Evolutionary conservation across 1,284 basidiomycete species (phyloP), one percentile per base, ranked within the genome.

Genomic region (Sparassis latifolia): DNA sequence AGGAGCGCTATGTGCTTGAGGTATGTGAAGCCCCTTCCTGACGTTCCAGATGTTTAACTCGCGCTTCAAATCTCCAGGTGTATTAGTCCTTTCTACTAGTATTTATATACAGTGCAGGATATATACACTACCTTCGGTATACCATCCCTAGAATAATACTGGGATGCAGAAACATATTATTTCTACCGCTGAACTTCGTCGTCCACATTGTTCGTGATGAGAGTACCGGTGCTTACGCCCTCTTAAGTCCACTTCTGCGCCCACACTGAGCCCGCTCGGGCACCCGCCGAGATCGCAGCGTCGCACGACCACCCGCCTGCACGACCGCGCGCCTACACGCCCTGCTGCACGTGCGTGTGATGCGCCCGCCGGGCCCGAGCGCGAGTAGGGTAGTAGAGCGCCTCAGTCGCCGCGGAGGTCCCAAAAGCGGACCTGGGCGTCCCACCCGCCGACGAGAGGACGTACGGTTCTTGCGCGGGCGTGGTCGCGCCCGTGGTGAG

Each of bases 1-100:
- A 96, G 60, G 96, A 99, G 71, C 84, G 95, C 48, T 98, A 97
- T 69, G 94, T 99, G 10, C 80, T 98, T 42, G 96, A 99, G 80
- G 95, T 96, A 58, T 64, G 69, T 58, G 64, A n/a, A 48, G 32
- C 41, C 7, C 38, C 6, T 38, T 46, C 32, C 46, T 40, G 5
- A 47, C 28, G 33, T 5, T 43, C 4, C n/a, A 7, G 43, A 28
- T 12, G 38, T 40, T 35, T 20, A 20, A 20, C 20, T 20, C 20
- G 20, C 20, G 20, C 20, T 12, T 30, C 31, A n/a, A n/a, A 48
- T 30, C 35, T 37, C n/a, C 38, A 6, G 45, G 29, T 35, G 27
- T 44, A 44, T 30, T 44, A 44, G 28, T 30, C 6, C 42, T 9
- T 44, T 6, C 12, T 30, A 38, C 9, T 42, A 42, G 20, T 20